Evolutionary conservation across 2,329 filamentous ascomycete genomes (phyloP).

Genomic region (Chaetomiaceae sp.): DNA sequence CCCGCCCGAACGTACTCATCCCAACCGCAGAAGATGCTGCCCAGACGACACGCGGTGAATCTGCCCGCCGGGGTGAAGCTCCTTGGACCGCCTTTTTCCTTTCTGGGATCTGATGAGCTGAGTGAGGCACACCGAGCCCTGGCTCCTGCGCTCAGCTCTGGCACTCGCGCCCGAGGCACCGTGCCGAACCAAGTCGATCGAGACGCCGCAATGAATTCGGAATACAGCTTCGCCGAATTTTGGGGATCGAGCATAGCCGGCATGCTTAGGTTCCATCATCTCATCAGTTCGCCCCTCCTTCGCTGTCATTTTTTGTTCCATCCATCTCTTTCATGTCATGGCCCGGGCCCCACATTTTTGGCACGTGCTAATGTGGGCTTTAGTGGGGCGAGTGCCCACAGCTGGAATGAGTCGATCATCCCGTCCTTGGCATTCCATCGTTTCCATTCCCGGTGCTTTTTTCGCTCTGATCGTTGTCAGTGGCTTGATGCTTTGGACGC

Average conservation of each 20-base stretch:
- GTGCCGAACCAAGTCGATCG: background rate
- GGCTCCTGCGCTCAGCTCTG: background rate
- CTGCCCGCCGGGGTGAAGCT: background rate
- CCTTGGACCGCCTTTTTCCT: background rate
- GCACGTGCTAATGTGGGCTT: no score
- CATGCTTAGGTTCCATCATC: no score
- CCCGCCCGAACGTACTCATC: background rate
- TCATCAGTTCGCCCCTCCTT: no score
- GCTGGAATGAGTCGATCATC: no score
- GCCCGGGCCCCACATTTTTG: no score
- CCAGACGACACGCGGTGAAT: background rate
- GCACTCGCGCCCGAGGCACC: background rate
- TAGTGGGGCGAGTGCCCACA: no score
- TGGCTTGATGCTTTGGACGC: background rate
- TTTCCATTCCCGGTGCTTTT: background rate
- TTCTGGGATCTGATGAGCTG: background rate
- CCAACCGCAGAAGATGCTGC: background rate
- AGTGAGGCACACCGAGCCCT: background rate
- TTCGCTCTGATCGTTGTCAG: background rate
- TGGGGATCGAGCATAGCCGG: background rate
- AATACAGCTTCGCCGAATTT: background rate
- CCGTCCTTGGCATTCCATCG: no score
- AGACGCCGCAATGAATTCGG: background rate
- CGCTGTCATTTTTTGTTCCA: no score
- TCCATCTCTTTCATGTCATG: no score